Conservation (phyloP, 2,329 filamentous ascomycete species). For the Verticillium dahliae region DNA sequence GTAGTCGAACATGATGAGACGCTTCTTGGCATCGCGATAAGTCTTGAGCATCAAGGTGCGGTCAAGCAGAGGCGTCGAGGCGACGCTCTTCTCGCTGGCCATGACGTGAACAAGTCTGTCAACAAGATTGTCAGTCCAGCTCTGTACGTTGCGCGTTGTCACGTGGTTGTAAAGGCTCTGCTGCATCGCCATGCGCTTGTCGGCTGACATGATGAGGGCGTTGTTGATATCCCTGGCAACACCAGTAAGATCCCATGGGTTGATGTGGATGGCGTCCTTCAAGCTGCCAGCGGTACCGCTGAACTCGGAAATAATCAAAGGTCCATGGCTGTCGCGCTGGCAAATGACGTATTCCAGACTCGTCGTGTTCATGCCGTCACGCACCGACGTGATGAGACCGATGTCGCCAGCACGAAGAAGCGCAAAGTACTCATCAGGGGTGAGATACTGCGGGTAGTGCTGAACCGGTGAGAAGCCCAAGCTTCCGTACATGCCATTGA, state of each 20-base stretch:
- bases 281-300: constrained; percentile 88
- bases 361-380: constrained; percentile 97
- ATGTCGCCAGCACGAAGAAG: constrained; percentile 87
- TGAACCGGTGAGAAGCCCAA: constrained; percentile 86
- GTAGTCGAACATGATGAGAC: constrained; percentile 98
- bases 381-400: constrained; percentile 88
- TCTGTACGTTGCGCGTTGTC: constrained; percentile 75
- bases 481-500: constrained; percentile 86
- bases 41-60: constrained; percentile 62
- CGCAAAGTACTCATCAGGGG: constrained; percentile 87
- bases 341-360: constrained; percentile 92
- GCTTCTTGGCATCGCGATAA: constrained; percentile 68
- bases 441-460: constrained; percentile 90
- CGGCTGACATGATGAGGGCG: constrained; percentile 68
- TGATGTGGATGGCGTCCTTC: constrained; percentile 85
- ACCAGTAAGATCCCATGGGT: constrained; percentile 85
- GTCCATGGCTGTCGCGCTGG: constrained; percentile 79
- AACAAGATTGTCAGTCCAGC: constrained; percentile 77
- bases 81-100: constrained; percentile 65
- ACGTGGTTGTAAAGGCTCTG: constrained; percentile 75
- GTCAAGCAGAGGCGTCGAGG: constrained; percentile 78
- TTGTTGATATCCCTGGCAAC: constrained; percentile 79
- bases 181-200: constrained; percentile 64
- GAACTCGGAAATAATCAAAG: constrained; percentile 92
- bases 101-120: constrained; percentile 75